Conservation (phyloP, 2,329 filamentous ascomycete species). For the Triangularia verruculosa region DNA sequence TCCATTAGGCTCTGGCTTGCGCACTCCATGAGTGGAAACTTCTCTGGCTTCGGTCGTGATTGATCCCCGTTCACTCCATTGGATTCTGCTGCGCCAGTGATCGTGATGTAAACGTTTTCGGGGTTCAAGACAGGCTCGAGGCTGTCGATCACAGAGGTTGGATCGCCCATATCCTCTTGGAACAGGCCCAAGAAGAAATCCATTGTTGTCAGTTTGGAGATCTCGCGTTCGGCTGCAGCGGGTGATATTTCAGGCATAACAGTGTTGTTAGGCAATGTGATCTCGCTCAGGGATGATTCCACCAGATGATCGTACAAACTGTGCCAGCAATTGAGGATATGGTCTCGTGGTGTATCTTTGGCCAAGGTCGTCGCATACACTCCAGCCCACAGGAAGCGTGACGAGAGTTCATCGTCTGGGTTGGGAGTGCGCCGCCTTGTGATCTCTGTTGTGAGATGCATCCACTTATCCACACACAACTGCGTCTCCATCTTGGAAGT, state of each 20-base stretch:
- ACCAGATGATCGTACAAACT: constrained; percentile 53
- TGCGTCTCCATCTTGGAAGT: constrained; percentile 48
- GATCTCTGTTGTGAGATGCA: constrained; percentile 47
- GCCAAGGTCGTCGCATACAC: constrained; percentile 52
- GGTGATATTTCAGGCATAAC: constrained; percentile 85
- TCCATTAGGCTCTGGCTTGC: constrained; percentile 63
- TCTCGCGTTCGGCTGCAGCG: constrained; percentile 81
- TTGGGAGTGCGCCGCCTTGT: constrained; percentile 37
- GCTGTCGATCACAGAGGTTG: constrained; percentile 82
- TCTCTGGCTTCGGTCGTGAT: constrained; percentile 26
- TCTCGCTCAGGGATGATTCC: constrained; percentile 41
- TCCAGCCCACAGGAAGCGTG: constrained; percentile 58
- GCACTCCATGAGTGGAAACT: constrained; percentile 47
- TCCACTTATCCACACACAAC: constrained; percentile 50
- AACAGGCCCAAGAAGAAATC: constrained; percentile 94
- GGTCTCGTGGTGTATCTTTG: constrained; percentile 53
- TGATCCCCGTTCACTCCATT: constrained; percentile 24
- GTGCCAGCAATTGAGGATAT: constrained; percentile 57
- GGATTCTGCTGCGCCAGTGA: constrained; percentile 16
- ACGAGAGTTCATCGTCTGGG: constrained; percentile 39
- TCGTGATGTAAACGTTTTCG: constrained; percentile 47
- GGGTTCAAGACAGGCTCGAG: constrained; percentile 89
- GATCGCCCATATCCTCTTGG: constrained; percentile 75
- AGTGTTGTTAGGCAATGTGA: constrained; percentile 76
- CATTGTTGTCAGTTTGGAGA: constrained; percentile 90